Evolutionary conservation across 176 grass and related monocot genomes (phyloP).

Genomic region (Carex pumila): DNA sequence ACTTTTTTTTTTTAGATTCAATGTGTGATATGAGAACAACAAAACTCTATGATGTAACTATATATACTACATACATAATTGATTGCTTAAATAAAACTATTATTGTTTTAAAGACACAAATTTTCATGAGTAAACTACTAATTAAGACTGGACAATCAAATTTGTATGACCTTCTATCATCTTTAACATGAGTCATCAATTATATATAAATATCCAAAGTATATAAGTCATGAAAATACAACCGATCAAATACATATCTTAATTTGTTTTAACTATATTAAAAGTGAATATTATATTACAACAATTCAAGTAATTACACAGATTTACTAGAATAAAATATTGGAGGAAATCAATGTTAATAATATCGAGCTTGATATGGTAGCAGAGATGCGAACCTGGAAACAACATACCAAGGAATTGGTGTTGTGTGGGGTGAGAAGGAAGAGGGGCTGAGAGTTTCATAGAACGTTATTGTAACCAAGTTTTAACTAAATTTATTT

Average conservation of each 20-base stretch:
- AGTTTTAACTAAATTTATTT: too few relatives aligned
- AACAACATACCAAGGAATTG: background rate
- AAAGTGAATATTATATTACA: background rate
- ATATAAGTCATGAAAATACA: background rate
- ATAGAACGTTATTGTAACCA: too few relatives aligned
- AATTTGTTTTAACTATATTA: background rate
- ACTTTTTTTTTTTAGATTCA: background rate
- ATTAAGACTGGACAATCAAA: background rate
- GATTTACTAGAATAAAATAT: background rate
- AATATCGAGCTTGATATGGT: background rate
- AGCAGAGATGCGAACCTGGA: too few relatives aligned
- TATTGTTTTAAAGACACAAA: background rate
- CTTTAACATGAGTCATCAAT: background rate
- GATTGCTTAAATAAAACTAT: background rate
- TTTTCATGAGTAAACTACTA: background rate
- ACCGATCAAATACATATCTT: background rate
- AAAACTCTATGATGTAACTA: background rate
- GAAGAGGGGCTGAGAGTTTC: too few relatives aligned
- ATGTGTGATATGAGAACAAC: background rate
- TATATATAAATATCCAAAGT: background rate
- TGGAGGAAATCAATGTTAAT: background rate
- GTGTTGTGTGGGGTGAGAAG: too few relatives aligned
- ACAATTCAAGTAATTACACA: background rate
- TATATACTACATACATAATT: background rate
- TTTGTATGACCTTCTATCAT: background rate